A percentile compares a stretch with the other conserved stretches of the same genome.
Conservation (phyloP, 768 basidiomycete genomes). For the Asterophora lycoperdoides region DNA sequence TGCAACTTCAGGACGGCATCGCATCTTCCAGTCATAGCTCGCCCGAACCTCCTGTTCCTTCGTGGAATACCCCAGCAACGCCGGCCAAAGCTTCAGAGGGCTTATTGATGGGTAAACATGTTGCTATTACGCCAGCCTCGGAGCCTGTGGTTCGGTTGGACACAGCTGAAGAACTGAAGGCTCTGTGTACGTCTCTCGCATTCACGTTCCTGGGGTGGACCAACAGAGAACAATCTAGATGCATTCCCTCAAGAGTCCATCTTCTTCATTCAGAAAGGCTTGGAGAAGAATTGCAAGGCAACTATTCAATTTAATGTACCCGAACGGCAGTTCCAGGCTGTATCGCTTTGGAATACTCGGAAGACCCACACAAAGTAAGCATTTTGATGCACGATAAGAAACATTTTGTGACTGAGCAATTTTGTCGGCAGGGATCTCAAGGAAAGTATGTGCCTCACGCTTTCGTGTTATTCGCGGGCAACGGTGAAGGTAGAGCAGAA, state of each 20-base stretch:
- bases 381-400: too few relatives aligned
- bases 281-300: constrained; percentile 7
- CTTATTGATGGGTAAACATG: neutral
- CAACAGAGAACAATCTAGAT: constrained; percentile 8
- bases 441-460: constrained; percentile 38
- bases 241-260: constrained; percentile 17
- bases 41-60: neutral
- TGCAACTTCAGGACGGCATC: neutral
- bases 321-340: constrained; percentile 21
- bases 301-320: constrained; percentile 21
- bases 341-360: constrained; percentile 38
- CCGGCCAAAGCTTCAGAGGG: neutral
- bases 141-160: neutral
- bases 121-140: neutral
- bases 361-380: constrained; percentile 31
- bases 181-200: constrained; percentile 1
- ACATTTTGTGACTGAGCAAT: too few relatives aligned
- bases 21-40: neutral
- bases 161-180: constrained; percentile 2
- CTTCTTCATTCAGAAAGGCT: constrained; percentile 13
- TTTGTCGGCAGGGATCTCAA: constrained; percentile 26
- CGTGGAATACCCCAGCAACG: neutral
- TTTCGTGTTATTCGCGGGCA: constrained; percentile 39
- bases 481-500: constrained; percentile 13
- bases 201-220: neutral